Conservation (phyloP, 331 rosid species). For the Dryas integrifolia region DNA sequence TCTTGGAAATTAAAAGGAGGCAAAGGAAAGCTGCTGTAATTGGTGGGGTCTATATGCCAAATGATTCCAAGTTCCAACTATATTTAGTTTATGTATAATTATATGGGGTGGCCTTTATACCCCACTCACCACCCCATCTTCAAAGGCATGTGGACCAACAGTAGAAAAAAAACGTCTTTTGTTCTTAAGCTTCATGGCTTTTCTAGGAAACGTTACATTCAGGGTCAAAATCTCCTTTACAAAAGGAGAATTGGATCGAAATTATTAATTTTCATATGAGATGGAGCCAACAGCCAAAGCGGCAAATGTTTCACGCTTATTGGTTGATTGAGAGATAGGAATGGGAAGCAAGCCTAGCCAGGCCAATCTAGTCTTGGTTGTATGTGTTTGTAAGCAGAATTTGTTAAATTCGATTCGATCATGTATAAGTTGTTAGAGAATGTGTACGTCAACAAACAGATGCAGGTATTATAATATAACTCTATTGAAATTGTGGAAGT, state of each 20-base stretch:
- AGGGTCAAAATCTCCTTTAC: constrained; percentile 22
- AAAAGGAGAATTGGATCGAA: not conserved
- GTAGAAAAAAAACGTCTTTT: constrained; percentile 11
- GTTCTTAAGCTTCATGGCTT: constrained; percentile 24
- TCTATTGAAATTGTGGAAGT: too few relatives aligned
- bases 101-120: constrained; percentile 49
- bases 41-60: constrained; percentile 37
- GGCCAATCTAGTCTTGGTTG: not conserved
- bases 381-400: not conserved
- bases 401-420: too few relatives aligned
- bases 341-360: not conserved
- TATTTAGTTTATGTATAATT: constrained; percentile 21
- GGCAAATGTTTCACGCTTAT: not conserved
- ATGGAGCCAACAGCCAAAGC: constrained; percentile 1
- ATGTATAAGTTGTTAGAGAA: too few relatives aligned
- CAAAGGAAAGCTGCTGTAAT: constrained; percentile 24
- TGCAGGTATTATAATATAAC: too few relatives aligned
- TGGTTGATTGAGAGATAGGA: not conserved
- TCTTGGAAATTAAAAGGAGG: constrained; percentile 34
- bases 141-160: constrained; percentile 31
- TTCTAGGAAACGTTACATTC: not conserved
- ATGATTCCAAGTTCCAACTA: constrained; percentile 43
- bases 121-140: constrained; percentile 61
- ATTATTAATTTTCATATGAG: constrained; percentile 8
- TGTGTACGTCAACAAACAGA: too few relatives aligned